Evolutionary conservation across 2,329 filamentous ascomycete species (phyloP), one percentile per base, ranked within the genome.

Genomic region (Neospermospora avenae): DNA sequence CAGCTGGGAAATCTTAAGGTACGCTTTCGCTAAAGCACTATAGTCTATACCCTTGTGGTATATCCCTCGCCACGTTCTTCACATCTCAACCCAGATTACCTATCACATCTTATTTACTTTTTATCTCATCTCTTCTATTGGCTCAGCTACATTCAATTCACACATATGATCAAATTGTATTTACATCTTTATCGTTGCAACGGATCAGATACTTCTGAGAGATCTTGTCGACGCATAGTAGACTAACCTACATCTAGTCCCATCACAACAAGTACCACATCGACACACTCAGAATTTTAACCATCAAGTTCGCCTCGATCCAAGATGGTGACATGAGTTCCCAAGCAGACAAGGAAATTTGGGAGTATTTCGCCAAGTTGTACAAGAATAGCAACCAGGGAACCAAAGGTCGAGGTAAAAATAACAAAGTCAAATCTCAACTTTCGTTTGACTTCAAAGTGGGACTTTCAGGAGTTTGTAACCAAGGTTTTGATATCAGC

Each of bases 371-470:
- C 72, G 83, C 87, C 3, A 82, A 82, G 0, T 80, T 96, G n/a
- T 97, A 96, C 81, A 96, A 96, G 79, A 96, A 98, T 77, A 93
- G 89, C 77, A 98, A 98, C 82, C 96, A 96, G 75, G 95, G 95
- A 1, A 97, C 98, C 79, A 98, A 97, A 76, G 95, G 95, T 11
- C 86, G 95, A 46, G 95, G 95, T 44, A 95, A 93, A 72, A 93
- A n/a, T 68, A 82, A 91, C 58, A 86, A 85, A 60, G 88, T 92
- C 57, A 72, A n/a, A n/a, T n/a, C n/a, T n/a, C n/a, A n/a, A n/a
- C n/a, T n/a, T n/a, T n/a, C n/a, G n/a, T n/a, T n/a, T n/a, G n/a
- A n/a, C n/a, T n/a, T n/a, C n/a, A n/a, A n/a, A n/a, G n/a, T n/a
- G n/a, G n/a, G n/a, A n/a, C n/a, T n/a, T n/a, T n/a, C n/a, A n/a